Evolutionary conservation across 441 rosid species (phyloP), one percentile per base, ranked within the genome.

Genomic region (Viola pubescens): DNA sequence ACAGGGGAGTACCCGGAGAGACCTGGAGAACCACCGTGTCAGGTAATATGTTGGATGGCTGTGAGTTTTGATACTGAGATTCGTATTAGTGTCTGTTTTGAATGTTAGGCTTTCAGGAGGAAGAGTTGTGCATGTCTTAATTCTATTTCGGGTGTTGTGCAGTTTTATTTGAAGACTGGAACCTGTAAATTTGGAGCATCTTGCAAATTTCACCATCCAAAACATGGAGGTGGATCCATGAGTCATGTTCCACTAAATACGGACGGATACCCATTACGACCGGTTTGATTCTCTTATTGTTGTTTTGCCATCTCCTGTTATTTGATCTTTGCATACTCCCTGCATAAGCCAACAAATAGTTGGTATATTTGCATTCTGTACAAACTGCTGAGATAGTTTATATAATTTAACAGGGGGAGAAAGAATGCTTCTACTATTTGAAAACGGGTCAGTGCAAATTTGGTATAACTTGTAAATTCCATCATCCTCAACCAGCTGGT

Each of bases 391-490:
- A 53, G 11, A 26, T 41, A n/a, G 34, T 53, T 37, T 40, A 1
- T 52, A 6, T 42, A 5, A 56, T 11, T 9, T 44, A 55, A 48
- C 84, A 91, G 98, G 94, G 91, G 70, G 95, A 85, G 72, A 79
- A 67, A 47, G 98, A 91, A 68, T 91, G 98, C 91, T 82, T 95
- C 89, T 83, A 89, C 82, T 91, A 85, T 85, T 81, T 91, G 84
- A 83, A 87, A 81, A 87, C 88, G 83, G 97, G 98, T 83, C 97
- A 85, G 68, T 91, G 98, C 95, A 91, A 91, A 75, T 91, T 91
- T 75, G 88, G 89, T 69, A 59, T 70, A 56, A 87, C 94, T 60
- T 91, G 98, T 89, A 89, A 89, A 84, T 91, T 87, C 75, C 92
- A 91, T 78, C 98, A 91, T 82, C 96, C 97, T 79, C 94, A 81